A percentile compares a stretch with the other conserved stretches of the same genome.
Evolutionary conservation across 352 stramenopile species (phyloP).

Genomic region (Pythium aphanidermatum): DNA sequence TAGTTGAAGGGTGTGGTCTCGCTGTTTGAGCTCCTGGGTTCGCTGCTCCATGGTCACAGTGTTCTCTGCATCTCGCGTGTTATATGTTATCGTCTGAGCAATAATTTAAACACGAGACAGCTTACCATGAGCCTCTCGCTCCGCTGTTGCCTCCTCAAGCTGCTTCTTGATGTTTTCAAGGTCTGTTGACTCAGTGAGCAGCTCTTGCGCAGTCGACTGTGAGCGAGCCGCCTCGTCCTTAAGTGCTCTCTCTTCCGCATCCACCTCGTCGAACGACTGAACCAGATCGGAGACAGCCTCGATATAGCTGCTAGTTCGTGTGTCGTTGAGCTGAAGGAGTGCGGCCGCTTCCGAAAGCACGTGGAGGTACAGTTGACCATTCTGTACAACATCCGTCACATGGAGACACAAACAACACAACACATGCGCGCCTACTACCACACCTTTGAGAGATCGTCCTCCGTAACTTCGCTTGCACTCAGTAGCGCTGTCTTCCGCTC

Average conservation of each 20-base stretch:
- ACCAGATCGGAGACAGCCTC: slow-evolving; percentile 25
- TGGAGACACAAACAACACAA: background rate
- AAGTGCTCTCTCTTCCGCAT: slow-evolving; percentile 5
- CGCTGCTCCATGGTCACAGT: slow-evolving; percentile 36
- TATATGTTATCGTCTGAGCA: too few species aligned
- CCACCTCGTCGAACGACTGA: slow-evolving; percentile 11
- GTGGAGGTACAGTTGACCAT: slow-evolving; percentile 39
- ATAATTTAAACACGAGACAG: too few species aligned
- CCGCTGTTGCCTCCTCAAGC: slow-evolving; percentile 21
- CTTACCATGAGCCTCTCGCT: slow-evolving; percentile 34
- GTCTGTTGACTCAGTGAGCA: slow-evolving; percentile 23
- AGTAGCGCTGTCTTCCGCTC: slow-evolving; percentile 29
- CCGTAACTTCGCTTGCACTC: slow-evolving; percentile 20
- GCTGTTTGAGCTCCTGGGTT: slow-evolving; percentile 26
- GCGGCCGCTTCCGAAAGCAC: slow-evolving; percentile 38
- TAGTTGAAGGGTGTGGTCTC: slow-evolving; percentile 20
- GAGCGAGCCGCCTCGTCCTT: background rate
- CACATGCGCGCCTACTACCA: background rate
- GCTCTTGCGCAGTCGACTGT: slow-evolving; percentile 20
- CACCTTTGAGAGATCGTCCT: slow-evolving; percentile 45
- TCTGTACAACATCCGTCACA: slow-evolving; percentile 17
- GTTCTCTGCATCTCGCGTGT: slow-evolving; percentile 43
- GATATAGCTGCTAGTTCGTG: slow-evolving; percentile 30
- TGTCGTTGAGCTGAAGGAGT: slow-evolving; percentile 33
- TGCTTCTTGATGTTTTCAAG: slow-evolving; percentile 23